These are phyloP conservation scores for Oxytropis ochrocephala DNA, from an alignment of 306 rosid genomes.

Conservation along the genomic window DNA sequence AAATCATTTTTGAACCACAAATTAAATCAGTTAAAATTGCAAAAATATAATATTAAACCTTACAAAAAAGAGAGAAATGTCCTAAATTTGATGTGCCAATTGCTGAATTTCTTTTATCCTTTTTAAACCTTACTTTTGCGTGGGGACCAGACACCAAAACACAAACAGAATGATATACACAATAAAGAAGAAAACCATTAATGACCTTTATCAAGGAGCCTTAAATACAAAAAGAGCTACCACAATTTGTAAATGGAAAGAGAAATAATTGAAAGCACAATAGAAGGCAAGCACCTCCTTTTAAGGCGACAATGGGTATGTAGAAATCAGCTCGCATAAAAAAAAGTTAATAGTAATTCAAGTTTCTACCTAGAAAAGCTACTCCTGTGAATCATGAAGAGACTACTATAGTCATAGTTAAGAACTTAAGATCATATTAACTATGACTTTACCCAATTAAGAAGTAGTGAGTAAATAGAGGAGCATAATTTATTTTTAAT, in stretches of 20 bases:
- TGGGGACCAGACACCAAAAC: background rate
- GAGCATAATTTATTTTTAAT: too few species aligned
- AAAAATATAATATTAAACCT: background rate
- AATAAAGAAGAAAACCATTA: constrained; percentile 3
- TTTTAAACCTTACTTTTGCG: background rate
- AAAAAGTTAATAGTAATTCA: background rate
- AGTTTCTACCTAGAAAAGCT: background rate
- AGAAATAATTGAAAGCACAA: constrained; percentile 5
- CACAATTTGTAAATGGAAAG: background rate
- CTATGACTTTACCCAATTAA: constrained; percentile 9
- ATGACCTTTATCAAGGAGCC: background rate
- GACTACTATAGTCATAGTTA: constrained; percentile 15
- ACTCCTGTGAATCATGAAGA: background rate
- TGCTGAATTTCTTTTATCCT: background rate
- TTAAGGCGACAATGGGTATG: background rate
- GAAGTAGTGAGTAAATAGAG: constrained; percentile 10
- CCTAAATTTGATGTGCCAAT: background rate
- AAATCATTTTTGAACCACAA: constrained; percentile 23
- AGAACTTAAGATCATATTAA: constrained; percentile 23
- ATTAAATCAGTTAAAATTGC: background rate
- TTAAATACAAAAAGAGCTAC: background rate
- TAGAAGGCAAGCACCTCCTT: constrained; percentile 17
- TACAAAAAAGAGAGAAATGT: constrained; percentile 9
- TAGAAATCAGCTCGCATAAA: too few species aligned
- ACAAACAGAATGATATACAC: constrained; percentile 12